Percentiles rank a stretch among this genome's conserved stretches.
Evolutionary conservation across 2,329 filamentous ascomycete genomes (phyloP).

Genomic region (Dryadomyces sulphureus): DNA sequence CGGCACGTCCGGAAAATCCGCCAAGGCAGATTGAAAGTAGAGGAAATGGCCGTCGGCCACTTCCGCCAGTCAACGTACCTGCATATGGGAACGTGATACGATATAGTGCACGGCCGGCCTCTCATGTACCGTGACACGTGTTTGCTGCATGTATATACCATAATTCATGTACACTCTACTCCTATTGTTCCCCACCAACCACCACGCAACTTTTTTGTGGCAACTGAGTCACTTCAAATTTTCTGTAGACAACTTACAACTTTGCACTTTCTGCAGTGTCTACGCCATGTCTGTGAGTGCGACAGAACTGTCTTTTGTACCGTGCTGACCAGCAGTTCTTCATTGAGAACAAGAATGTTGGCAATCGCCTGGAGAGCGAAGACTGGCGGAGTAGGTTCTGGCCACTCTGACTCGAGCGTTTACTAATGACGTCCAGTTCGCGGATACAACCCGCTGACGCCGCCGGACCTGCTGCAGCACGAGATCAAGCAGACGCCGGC

Average conservation of each 20-base stretch:
- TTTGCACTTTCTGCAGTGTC: no score
- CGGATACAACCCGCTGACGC: constrained; percentile 85
- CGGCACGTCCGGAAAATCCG: constrained; percentile 24
- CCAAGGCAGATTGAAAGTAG: background rate
- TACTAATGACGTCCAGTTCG: constrained; percentile 37
- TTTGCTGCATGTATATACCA: no score
- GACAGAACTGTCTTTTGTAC: constrained; percentile 1
- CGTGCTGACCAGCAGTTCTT: constrained; percentile 36
- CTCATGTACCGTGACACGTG: no score
- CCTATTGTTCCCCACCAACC: background rate
- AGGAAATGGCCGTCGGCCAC: background rate
- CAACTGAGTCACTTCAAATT: background rate
- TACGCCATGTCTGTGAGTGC: constrained; percentile 20
- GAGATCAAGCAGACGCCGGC: constrained; percentile 55
- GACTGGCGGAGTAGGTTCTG: constrained; percentile 63
- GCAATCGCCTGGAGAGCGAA: constrained; percentile 58
- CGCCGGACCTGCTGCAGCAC: constrained; percentile 88
- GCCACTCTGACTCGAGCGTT: background rate
- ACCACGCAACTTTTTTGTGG: background rate
- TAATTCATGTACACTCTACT: no score
- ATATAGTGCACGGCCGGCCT: background rate
- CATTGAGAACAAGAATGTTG: constrained; percentile 66
- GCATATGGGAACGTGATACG: background rate
- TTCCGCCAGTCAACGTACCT: background rate
- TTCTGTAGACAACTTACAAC: no score